Evolutionary conservation across 2,329 filamentous ascomycete species (phyloP).

Genomic region (Thielaviopsis euricoi): DNA sequence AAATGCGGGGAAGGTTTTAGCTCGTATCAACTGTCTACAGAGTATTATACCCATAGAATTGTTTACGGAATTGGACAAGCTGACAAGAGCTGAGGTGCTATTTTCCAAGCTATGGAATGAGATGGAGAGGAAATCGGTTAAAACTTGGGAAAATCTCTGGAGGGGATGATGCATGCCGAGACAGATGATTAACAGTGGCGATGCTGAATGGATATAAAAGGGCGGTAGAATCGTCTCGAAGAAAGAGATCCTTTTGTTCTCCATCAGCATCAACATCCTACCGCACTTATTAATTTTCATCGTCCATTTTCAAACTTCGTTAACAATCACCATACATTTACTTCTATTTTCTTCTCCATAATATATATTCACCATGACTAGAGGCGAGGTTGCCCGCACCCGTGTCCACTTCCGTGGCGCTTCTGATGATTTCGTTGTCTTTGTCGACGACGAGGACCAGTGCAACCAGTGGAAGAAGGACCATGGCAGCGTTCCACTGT

Average conservation of each 20-base stretch:
- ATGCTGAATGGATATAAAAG: no score
- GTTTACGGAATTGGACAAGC: no score
- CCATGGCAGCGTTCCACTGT: constrained; percentile 52
- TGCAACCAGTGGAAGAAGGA: constrained; percentile 74
- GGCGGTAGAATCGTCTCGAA: no score
- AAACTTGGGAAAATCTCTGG: no score
- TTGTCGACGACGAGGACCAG: constrained; percentile 40
- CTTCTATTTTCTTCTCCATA: constrained; percentile 11
- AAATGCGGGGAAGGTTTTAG: no score
- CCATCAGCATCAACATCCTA: neutral
- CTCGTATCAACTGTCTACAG: no score
- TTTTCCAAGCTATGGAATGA: no score
- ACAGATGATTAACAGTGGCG: no score
- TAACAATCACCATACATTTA: constrained; percentile 12
- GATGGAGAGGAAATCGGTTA: no score
- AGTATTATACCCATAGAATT: no score
- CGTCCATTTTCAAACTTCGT: neutral
- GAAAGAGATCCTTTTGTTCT: neutral
- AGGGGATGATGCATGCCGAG: no score
- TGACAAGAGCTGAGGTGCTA: no score
- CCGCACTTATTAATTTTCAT: neutral
- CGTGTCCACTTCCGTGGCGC: constrained; percentile 78
- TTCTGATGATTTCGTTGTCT: constrained; percentile 41
- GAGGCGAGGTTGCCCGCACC: constrained; percentile 51
- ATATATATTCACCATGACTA: constrained; percentile 38